Conservation (phyloP, 177 flowering plant species). For the Vitis hybrid region DNA sequence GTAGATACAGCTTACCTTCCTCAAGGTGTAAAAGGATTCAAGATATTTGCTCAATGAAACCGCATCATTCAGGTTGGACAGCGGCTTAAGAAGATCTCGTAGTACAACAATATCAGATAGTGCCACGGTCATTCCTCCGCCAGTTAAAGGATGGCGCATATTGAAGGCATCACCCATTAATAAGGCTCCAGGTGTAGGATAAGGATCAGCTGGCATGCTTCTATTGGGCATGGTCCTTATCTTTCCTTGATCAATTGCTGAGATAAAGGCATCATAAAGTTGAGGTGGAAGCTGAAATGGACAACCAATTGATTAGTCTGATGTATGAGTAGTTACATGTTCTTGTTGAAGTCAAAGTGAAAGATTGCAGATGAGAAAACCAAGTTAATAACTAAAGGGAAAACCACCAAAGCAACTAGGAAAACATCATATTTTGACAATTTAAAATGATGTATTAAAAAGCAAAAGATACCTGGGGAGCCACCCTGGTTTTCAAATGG, state of each 20-base stretch:
- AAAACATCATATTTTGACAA: neutral
- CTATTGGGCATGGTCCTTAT: constrained; percentile 44
- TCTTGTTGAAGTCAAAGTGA: neutral
- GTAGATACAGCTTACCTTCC: constrained; percentile 27
- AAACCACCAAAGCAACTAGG: neutral
- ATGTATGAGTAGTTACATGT: neutral
- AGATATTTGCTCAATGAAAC: constrained; percentile 30
- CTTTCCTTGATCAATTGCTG: constrained; percentile 37
- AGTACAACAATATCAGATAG: constrained; percentile 38
- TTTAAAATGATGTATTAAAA: neutral
- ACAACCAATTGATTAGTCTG: neutral
- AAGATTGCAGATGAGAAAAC: no score
- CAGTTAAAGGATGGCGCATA: constrained; percentile 45
- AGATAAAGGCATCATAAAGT: constrained; percentile 32
- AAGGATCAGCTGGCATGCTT: constrained; percentile 45
- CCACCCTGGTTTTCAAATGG: constrained; percentile 36
- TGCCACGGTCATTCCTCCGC: constrained; percentile 46
- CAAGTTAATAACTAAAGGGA: neutral
- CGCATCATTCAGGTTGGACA: constrained; percentile 29
- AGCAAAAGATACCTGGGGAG: constrained; percentile 37
- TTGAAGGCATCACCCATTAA: constrained; percentile 48
- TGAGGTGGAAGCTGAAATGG: constrained; percentile 29
- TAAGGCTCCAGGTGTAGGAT: constrained; percentile 41
- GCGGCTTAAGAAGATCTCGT: constrained; percentile 37
- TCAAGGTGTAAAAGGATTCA: constrained; percentile 42